phyloP scores from a whole-genome alignment of 2,329 filamentous ascomycete species.

The Tolypocladium tropicale region DNA sequence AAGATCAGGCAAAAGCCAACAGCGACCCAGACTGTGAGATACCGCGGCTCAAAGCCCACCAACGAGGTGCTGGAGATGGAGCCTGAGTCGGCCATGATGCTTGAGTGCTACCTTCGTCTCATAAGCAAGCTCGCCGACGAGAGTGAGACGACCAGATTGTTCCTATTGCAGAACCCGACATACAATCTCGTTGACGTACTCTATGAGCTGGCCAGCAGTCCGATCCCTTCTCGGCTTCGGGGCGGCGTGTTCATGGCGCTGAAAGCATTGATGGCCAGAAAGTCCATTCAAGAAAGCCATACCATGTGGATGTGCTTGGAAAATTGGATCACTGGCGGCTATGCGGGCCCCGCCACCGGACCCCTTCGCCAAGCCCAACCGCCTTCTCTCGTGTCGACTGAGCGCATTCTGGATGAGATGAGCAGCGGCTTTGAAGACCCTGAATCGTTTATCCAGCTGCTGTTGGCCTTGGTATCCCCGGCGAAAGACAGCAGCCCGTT shows the following conservation, averaged over 20 bases:
- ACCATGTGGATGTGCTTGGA: slow-evolving; percentile 76
- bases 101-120: slow-evolving; percentile 85
- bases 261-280: slow-evolving; percentile 64
- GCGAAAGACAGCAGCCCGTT: slow-evolving; percentile 49
- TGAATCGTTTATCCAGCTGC: slow-evolving; percentile 69
- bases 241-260: slow-evolving; percentile 78
- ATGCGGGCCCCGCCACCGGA: slow-evolving; percentile 25
- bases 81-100: slow-evolving; percentile 90
- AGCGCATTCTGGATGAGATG: slow-evolving; percentile 63
- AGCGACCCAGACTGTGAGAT: slow-evolving; percentile 24
- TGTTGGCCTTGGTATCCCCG: slow-evolving; percentile 63
- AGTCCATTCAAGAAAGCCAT: slow-evolving; percentile 55
- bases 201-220: slow-evolving; percentile 68
- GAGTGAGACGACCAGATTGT: slow-evolving; percentile 61
- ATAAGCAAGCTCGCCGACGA: slow-evolving; percentile 72
- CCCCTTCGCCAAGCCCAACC: slow-evolving; percentile 21
- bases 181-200: slow-evolving; percentile 65
- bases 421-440: slow-evolving; percentile 75
- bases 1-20: slow-evolving; percentile 66
- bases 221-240: slow-evolving; percentile 65
- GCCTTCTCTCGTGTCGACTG: slow-evolving; percentile 35
- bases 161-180: slow-evolving; percentile 54
- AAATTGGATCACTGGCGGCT: slow-evolving; percentile 61
- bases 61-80: slow-evolving; percentile 67
- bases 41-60: slow-evolving; percentile 50